Evolutionary conservation across 371 early-diverging fungal genomes (phyloP).

Genomic region (Apophysomyces ossiformis): DNA sequence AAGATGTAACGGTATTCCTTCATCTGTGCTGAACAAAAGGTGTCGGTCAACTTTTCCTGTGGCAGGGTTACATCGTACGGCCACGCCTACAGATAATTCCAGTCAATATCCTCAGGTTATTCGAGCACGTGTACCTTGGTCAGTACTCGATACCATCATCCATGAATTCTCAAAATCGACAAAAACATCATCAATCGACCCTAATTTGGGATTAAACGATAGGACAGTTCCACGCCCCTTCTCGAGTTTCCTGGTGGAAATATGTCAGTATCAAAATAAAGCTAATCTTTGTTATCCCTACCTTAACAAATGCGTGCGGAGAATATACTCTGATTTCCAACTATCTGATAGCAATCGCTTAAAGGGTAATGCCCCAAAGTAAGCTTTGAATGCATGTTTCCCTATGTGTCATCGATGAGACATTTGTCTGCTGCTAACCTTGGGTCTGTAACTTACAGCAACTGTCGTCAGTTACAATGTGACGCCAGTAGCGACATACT

Average conservation of each 20-base stretch:
- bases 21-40: conserved; percentile 42
- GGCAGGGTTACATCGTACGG: conserved; percentile 44
- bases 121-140: conserved; percentile 29
- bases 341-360: conserved; percentile 43
- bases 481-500: conserved; percentile 53
- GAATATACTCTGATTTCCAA: conserved; percentile 58
- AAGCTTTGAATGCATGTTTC: conserved; percentile 53
- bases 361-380: conserved; percentile 49
- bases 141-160: conserved; percentile 43
- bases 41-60: conserved; percentile 53
- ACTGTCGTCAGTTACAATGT: conserved; percentile 48
- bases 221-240: conserved; percentile 48
- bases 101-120: not conserved
- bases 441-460: conserved; percentile 42
- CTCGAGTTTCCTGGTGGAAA: conserved; percentile 47
- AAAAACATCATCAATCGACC: conserved; percentile 39
- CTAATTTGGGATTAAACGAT: conserved; percentile 49
- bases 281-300: conserved; percentile 12
- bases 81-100: conserved; percentile 29
- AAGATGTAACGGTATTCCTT: conserved; percentile 29
- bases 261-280: not conserved
- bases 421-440: not conserved
- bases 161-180: conserved; percentile 44
- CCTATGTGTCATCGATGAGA: conserved; percentile 24
- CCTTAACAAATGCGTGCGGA: conserved; percentile 51